These are phyloP conservation scores for Elsinoe fawcettii DNA, from an alignment of 2,329 filamentous ascomycete genomes.

Conservation along the genomic window DNA sequence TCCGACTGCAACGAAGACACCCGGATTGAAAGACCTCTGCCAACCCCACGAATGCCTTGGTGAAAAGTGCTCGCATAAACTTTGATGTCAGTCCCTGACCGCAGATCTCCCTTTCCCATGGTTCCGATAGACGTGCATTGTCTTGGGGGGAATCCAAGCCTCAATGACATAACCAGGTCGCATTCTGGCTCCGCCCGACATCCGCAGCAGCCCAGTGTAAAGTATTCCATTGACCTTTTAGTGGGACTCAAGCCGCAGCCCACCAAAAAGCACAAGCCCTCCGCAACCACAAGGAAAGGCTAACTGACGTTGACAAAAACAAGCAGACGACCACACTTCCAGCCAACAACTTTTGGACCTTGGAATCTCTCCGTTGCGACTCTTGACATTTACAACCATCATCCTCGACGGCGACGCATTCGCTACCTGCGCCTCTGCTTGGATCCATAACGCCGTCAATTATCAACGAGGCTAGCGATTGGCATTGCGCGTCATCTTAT, in stretches of 20 bases:
- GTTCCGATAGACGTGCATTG: background rate
- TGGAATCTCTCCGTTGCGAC: background rate
- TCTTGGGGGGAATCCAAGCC: background rate
- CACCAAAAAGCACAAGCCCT: constrained; percentile 5
- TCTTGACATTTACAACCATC: background rate
- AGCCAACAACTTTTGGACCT: background rate
- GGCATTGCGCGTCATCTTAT: constrained; percentile 12
- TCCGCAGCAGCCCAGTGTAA: background rate
- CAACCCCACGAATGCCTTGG: background rate
- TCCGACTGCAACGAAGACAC: too few species aligned
- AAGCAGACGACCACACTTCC: background rate
- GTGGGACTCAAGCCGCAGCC: background rate
- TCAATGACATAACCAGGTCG: constrained; percentile 7
- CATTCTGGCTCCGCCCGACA: constrained; percentile 1
- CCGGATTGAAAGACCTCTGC: too few species aligned
- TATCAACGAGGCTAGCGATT: constrained; percentile 3
- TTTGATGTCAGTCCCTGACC: background rate
- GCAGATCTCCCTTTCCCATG: background rate
- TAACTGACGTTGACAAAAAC: constrained; percentile 12
- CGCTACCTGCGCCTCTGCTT: background rate
- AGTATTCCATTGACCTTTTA: background rate
- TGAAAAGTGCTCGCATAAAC: background rate
- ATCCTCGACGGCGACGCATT: background rate
- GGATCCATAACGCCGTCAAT: background rate
- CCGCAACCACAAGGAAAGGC: background rate